phyloP scores from a whole-genome alignment of 495 filamentous ascomycete genomes.

The Amphirosellinia nigrospora region DNA sequence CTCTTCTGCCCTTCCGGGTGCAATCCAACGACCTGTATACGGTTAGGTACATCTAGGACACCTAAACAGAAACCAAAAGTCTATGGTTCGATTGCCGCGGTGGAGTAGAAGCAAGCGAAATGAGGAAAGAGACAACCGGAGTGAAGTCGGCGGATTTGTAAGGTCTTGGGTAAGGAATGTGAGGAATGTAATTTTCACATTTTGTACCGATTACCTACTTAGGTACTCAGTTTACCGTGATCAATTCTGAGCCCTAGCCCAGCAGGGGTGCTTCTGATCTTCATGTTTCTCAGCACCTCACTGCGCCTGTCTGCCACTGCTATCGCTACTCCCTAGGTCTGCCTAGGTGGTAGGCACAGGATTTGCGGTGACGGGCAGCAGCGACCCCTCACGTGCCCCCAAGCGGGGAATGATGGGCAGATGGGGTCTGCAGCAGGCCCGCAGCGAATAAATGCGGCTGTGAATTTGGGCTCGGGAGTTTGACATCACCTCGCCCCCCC shows the following conservation, averaged over 20 bases:
- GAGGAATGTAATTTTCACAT: background rate
- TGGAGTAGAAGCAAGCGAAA: background rate
- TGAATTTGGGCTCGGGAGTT: conserved; percentile 2
- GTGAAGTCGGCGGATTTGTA: background rate
- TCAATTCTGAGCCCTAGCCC: background rate
- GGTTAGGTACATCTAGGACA: background rate
- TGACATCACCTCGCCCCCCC: conserved; percentile 29
- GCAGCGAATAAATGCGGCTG: conserved; percentile 11
- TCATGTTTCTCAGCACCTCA: no score
- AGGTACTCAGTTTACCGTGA: background rate
- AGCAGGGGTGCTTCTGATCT: no score
- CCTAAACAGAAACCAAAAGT: background rate
- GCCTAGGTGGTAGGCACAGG: no score
- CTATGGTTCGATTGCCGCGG: conserved; percentile 19
- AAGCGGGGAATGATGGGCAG: conserved; percentile 4
- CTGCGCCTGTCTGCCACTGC: no score
- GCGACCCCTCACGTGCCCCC: conserved; percentile 23
- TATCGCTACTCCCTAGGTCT: no score
- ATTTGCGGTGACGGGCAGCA: conserved; percentile 22
- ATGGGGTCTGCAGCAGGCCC: background rate
- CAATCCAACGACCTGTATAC: background rate
- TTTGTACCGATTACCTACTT: background rate
- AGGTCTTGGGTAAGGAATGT: background rate
- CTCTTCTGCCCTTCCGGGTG: no score
- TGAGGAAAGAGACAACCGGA: background rate